Percentiles rank a stretch among this genome's conserved stretches.
phyloP scores from a whole-genome alignment of 305 asterid species.

The Ilex paraguariensis region DNA sequence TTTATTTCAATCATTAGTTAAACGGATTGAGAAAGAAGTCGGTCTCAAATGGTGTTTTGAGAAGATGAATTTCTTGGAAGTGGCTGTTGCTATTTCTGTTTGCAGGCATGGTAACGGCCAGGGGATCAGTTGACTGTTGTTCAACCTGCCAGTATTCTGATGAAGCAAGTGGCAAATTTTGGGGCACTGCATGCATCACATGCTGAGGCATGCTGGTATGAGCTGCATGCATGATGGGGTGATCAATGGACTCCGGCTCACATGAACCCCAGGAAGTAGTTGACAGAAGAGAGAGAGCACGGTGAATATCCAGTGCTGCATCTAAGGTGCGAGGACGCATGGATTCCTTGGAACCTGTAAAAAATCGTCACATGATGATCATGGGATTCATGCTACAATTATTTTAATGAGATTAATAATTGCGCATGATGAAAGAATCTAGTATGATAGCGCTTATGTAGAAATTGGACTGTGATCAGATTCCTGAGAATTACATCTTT shows the following conservation, averaged over 20 bases:
- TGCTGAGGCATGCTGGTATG: slow-evolving; percentile 8
- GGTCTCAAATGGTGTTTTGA: slow-evolving; percentile 12
- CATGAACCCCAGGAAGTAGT: background rate
- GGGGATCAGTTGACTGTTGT: slow-evolving; percentile 11
- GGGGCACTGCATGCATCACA: slow-evolving; percentile 11
- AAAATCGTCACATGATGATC: background rate
- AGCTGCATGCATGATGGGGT: background rate
- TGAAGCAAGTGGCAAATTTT: slow-evolving; percentile 17
- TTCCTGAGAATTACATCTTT: too few species aligned
- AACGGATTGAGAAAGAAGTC: slow-evolving; percentile 7
- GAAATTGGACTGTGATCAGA: too few species aligned
- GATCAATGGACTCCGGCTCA: background rate
- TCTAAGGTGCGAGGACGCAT: background rate
- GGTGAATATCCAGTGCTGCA: background rate
- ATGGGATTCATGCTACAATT: too few species aligned
- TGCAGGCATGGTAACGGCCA: slow-evolving; percentile 7
- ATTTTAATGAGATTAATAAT: too few species aligned
- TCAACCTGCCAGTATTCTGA: slow-evolving; percentile 24
- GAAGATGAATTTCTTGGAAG: slow-evolving; percentile 14
- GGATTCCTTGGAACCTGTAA: background rate
- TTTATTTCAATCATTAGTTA: background rate
- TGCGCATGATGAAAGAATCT: too few species aligned
- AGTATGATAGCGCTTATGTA: too few species aligned
- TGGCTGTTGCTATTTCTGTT: slow-evolving; percentile 10
- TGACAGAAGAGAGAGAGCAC: slow-evolving; percentile 8